Evolutionary conservation across 1,139 yeast genomes (phyloP).

Genomic region (Zhuliangozyma parablackwelliae): DNA sequence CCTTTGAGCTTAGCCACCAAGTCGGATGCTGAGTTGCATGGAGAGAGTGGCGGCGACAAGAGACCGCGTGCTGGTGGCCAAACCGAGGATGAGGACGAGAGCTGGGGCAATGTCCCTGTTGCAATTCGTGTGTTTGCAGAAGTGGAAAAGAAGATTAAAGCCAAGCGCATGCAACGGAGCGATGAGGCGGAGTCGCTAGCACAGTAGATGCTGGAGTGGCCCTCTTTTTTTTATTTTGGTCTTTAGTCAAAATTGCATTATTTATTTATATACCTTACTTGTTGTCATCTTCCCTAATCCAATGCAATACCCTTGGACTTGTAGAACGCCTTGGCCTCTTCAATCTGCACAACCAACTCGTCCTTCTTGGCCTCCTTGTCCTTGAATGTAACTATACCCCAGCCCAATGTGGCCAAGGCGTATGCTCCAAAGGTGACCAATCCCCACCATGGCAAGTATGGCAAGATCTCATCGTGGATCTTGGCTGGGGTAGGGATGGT

Average conservation of each 20-base stretch:
- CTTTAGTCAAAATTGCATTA: too few species aligned
- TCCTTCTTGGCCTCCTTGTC: constrained; percentile 68
- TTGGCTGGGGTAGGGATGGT: constrained; percentile 52
- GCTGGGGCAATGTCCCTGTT: constrained; percentile 70
- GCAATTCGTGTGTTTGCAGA: constrained; percentile 80
- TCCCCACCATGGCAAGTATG: constrained; percentile 68
- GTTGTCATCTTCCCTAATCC: constrained; percentile 30
- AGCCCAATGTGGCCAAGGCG: constrained; percentile 68
- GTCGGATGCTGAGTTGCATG: constrained; percentile 22
- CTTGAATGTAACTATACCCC: constrained; percentile 67
- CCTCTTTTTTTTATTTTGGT: constrained; percentile 1
- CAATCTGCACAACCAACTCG: constrained; percentile 61
- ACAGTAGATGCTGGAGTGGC: constrained; percentile 1
- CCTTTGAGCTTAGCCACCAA: constrained; percentile 22
- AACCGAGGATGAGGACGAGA: constrained; percentile 21
- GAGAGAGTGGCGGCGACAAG: constrained; percentile 4
- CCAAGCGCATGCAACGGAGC: constrained; percentile 17
- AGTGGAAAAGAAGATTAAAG: constrained; percentile 64
- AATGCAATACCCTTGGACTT: constrained; percentile 53
- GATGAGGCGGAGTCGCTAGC: neutral
- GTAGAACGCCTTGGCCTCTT: constrained; percentile 61
- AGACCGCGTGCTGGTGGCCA: too few species aligned
- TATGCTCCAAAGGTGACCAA: constrained; percentile 68
- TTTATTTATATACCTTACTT: too few species aligned
- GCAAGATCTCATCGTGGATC: constrained; percentile 54